Evolutionary conservation across 208 protist species (phyloP), one percentile per base, ranked within the genome.

Genomic region (Paratrypanosoma confusum): DNA sequence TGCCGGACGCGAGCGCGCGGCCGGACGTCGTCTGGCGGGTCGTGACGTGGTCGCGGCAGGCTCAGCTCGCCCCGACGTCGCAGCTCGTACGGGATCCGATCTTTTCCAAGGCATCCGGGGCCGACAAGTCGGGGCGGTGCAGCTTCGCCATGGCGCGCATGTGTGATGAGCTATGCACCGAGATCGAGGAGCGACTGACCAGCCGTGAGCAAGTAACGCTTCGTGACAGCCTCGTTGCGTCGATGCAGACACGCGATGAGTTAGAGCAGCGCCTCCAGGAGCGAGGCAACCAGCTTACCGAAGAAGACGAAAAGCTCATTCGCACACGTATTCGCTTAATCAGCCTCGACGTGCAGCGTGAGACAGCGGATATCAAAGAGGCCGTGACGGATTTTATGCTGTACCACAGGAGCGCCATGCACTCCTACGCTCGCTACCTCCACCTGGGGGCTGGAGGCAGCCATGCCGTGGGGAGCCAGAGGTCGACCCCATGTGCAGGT

Each of bases 391-490:
- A 68, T 44, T 90, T 84, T 33, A 55, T 48, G 0, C 44, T 86
- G 1, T 90, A 85, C 62, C 70, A 76, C 7, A 65, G 76, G 36
- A 90, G 81, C 36, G 76, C 76, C 4, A 18, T 90, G 7, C 73
- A 86, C 50, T 56, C 66, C n/a, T 90, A 86, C 43, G 76, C 65
- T 3, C 65, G 73, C 0, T 81, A 74, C 45, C 41, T 89, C 18
- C 63, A 81, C 50, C 46, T 68, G 7, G 57, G 25, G 10, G 16
- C 36, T 14, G 32, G n/a, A 33, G 10, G 1, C 43, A 17, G 47
- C 1, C 29, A 34, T 5, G 35, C 47, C 20, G 32, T 5, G 1
- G 54, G 22, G 8, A 29, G 7, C 20, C 7, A 13, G 20, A 29
- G 10, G n/a, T 18, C 21, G 7, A 29, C 14, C 10, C 16, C 39